Conservation (phyloP, 306 rosid genomes). For the Luffa aegyptiaca region DNA sequence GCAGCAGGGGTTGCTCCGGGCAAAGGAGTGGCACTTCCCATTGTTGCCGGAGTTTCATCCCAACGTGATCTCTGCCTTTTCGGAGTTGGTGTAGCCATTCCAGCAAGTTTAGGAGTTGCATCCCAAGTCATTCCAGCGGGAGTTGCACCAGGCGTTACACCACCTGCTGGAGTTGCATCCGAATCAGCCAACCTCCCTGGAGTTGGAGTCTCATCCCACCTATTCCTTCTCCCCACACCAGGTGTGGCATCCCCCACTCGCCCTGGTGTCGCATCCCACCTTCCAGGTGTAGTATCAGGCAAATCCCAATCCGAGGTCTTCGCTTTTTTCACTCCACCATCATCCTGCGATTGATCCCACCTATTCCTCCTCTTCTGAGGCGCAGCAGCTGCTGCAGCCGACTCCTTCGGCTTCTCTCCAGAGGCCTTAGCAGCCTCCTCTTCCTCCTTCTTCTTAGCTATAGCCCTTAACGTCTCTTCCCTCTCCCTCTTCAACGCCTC, state of each 20-base stretch:
- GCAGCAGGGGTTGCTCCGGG: constrained; percentile 59
- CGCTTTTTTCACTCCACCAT: constrained; percentile 26
- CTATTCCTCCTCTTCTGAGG: constrained; percentile 48
- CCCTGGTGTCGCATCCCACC: constrained; percentile 67
- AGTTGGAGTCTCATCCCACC: constrained; percentile 75
- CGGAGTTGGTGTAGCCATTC: constrained; percentile 65
- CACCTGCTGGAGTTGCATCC: constrained; percentile 64
- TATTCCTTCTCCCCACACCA: constrained; percentile 45
- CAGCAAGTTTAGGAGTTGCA: constrained; percentile 58
- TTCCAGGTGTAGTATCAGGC: constrained; percentile 46
- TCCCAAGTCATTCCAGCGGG: constrained; percentile 83
- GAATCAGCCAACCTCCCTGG: constrained; percentile 55
- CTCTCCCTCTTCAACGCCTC: constrained; percentile 54
- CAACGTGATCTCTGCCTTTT: constrained; percentile 62
- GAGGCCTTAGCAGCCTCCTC: constrained; percentile 43
- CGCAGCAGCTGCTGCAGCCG: constrained; percentile 6
- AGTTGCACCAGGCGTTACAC: constrained; percentile 61
- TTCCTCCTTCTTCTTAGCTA: constrained; percentile 54
- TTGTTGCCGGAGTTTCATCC: constrained; percentile 70
- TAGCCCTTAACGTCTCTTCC: constrained; percentile 46
- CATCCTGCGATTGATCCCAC: constrained; percentile 71
- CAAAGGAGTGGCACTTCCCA: constrained; percentile 69
- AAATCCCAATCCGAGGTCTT: constrained; percentile 66
- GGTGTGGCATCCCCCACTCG: constrained; percentile 53
- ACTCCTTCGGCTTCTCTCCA: constrained; percentile 7